Percentiles rank a stretch among this genome's conserved stretches.
Evolutionary conservation across 768 basidiomycete genomes (phyloP).

Genomic region (Lentinula boryana): DNA sequence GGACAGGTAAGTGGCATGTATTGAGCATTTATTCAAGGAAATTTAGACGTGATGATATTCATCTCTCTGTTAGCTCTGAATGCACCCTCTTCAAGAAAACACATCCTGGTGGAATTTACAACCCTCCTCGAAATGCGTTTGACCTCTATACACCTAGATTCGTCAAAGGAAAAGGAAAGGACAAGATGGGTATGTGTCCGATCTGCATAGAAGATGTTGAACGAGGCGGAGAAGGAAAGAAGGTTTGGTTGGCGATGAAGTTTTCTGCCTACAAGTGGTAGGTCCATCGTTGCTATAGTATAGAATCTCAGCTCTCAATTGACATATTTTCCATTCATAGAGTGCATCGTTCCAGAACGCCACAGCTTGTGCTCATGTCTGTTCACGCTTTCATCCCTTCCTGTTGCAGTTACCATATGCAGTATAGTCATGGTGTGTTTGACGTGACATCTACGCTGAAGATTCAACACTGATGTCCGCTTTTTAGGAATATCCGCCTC

Average conservation of each 20-base stretch:
- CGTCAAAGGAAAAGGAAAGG: conserved; percentile 59
- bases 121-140: conserved; percentile 50
- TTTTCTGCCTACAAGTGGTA: conserved; percentile 81
- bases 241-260: conserved; percentile 73
- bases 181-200: conserved; percentile 75
- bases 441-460: not conserved
- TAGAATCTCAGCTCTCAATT: not conserved
- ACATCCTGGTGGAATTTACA: conserved; percentile 32
- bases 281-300: conserved; percentile 14
- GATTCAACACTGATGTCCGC: conserved; percentile 3
- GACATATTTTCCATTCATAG: conserved; percentile 6
- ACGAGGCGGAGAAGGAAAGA: conserved; percentile 60
- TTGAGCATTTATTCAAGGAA: conserved; percentile 1
- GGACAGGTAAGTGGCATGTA: conserved; percentile 1
- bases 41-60: not conserved
- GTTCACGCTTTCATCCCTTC: not conserved
- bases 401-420: conserved; percentile 67
- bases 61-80: not conserved
- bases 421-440: conserved; percentile 64
- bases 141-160: conserved; percentile 80
- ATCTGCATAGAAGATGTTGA: conserved; percentile 57
- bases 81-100: not conserved
- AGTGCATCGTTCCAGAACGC: conserved; percentile 8
- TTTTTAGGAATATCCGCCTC: conserved; percentile 61
- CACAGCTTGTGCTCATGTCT: conserved; percentile 4